Evolutionary conservation across 345 rosid genomes (phyloP).

Genomic region (Fremontodendron californicum): DNA sequence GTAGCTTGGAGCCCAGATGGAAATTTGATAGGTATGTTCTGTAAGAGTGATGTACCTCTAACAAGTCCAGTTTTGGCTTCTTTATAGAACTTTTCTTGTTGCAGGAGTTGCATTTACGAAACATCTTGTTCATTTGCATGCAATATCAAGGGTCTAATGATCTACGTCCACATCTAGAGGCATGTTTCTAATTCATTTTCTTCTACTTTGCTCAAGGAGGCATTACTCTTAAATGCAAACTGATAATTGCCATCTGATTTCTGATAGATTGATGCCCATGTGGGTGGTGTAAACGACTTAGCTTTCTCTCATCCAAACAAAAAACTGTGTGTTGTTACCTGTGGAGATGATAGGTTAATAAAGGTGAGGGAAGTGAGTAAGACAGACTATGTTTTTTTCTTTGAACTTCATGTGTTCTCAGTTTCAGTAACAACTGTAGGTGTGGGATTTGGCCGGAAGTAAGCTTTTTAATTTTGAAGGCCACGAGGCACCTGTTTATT

Average conservation of each 20-base stretch:
- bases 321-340: constrained; percentile 70
- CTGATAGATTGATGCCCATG: constrained; percentile 72
- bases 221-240: constrained; percentile 8
- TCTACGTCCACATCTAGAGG: constrained; percentile 56
- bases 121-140: constrained; percentile 63
- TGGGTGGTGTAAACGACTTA: constrained; percentile 76
- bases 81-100: constrained; percentile 21
- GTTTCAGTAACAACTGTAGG: constrained; percentile 38
- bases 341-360: constrained; percentile 85
- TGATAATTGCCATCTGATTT: constrained; percentile 18
- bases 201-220: constrained; percentile 4
- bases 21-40: constrained; percentile 47
- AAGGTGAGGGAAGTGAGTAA: constrained; percentile 43
- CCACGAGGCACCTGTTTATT: constrained; percentile 83
- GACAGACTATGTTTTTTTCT: not conserved
- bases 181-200: constrained; percentile 17
- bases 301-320: constrained; percentile 80
- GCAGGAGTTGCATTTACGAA: constrained; percentile 73
- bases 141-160: constrained; percentile 46
- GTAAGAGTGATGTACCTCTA: not conserved
- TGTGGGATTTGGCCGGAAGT: constrained; percentile 67
- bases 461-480: constrained; percentile 71
- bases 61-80: constrained; percentile 22
- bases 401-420: not conserved
- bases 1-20: constrained; percentile 70